These are phyloP conservation scores for Puccinia novopanici DNA, from an alignment of 1,284 basidiomycete species.

Conservation along the genomic window DNA sequence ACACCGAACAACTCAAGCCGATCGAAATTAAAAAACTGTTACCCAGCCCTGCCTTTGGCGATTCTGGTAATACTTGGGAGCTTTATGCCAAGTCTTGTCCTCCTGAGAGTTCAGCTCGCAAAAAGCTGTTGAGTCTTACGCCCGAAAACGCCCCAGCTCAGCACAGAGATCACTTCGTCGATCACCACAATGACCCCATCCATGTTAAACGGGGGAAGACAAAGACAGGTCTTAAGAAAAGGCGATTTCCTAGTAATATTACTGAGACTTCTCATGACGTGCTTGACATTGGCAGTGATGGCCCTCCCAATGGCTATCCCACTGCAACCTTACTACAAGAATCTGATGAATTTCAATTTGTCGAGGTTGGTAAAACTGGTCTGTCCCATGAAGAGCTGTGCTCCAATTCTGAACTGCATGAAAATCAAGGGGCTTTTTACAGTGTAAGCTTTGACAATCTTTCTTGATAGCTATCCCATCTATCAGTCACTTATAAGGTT, in stretches of 20 bases:
- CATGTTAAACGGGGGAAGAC: slow-evolving; percentile 26
- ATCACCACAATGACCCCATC: slow-evolving; percentile 30
- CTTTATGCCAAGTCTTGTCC: slow-evolving; percentile 46
- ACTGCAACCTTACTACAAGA: slow-evolving; percentile 31
- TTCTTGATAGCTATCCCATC: background rate
- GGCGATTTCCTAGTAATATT: slow-evolving; percentile 25
- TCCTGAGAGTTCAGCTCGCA: slow-evolving; percentile 43
- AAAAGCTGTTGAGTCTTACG: slow-evolving; percentile 42
- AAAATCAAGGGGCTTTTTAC: slow-evolving; percentile 48
- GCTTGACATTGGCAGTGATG: slow-evolving; percentile 4
- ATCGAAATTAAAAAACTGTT: slow-evolving; percentile 31
- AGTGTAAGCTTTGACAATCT: slow-evolving; percentile 28
- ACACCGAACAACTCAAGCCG: slow-evolving; percentile 16
- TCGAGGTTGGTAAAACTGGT: slow-evolving; percentile 32
- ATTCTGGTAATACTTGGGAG: slow-evolving; percentile 45
- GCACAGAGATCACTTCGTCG: slow-evolving; percentile 25
- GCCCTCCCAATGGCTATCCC: slow-evolving; percentile 38
- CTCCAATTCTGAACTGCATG: slow-evolving; percentile 42
- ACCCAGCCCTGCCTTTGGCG: slow-evolving; percentile 35
- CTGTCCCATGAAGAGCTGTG: slow-evolving; percentile 43
- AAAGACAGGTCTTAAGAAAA: slow-evolving; percentile 38
- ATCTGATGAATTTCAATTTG: slow-evolving; percentile 49
- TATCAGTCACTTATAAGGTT: background rate
- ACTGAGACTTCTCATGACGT: background rate
- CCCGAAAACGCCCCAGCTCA: slow-evolving; percentile 42